These are phyloP conservation scores for Dictyostelium gargantuum DNA, from an alignment of 208 protist genomes.

Conservation along the genomic window DNA sequence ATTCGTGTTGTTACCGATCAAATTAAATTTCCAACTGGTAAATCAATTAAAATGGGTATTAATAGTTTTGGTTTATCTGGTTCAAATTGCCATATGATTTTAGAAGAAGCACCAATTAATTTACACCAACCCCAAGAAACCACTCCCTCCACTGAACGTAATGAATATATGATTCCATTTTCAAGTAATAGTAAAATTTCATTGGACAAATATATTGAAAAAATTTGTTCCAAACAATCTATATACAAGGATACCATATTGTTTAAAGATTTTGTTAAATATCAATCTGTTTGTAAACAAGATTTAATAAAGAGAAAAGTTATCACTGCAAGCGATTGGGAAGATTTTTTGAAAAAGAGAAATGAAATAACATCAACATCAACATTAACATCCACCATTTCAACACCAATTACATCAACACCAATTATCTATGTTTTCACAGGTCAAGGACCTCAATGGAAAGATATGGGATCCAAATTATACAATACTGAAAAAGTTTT, in stretches of 20 bases:
- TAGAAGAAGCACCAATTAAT: slow-evolving; percentile 14
- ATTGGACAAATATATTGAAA: slow-evolving; percentile 24
- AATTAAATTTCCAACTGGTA: background rate
- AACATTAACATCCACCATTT: background rate
- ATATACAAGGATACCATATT: background rate
- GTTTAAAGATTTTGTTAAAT: slow-evolving; percentile 55
- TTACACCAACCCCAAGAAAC: background rate
- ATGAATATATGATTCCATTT: slow-evolving; percentile 47
- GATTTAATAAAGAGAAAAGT: slow-evolving; percentile 18
- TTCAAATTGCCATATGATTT: slow-evolving; percentile 79
- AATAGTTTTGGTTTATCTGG: slow-evolving; percentile 79
- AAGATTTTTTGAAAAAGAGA: background rate
- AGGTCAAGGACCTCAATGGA: slow-evolving; percentile 81
- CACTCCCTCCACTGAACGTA: background rate
- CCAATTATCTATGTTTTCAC: slow-evolving; percentile 75
- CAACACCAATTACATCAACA: background rate
- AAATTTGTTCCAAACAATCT: background rate
- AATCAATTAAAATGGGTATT: slow-evolving; percentile 52
- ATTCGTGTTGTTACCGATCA: slow-evolving; percentile 56
- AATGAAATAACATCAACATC: background rate
- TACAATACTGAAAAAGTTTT: slow-evolving; percentile 65
- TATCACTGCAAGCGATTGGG: background rate
- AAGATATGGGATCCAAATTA: slow-evolving; percentile 70
- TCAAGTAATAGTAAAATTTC: slow-evolving; percentile 30
- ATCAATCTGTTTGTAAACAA: slow-evolving; percentile 22